Evolutionary conservation across 2,329 filamentous ascomycete species (phyloP).

Genomic region (Phaeosphaeria sp.): DNA sequence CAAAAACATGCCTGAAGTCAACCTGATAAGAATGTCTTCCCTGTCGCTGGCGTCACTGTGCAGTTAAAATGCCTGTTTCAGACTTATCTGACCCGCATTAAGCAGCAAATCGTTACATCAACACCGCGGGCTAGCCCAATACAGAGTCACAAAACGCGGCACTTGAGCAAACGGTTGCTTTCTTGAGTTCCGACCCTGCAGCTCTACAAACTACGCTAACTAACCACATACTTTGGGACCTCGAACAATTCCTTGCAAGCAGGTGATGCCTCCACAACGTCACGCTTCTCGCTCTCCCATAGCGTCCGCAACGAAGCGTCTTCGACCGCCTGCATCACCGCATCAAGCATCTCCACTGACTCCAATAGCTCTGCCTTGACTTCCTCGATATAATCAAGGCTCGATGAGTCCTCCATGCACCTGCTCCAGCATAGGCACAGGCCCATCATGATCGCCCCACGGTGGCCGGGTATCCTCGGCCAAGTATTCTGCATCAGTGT

Average conservation of each 20-base stretch:
- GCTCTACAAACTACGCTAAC: no score
- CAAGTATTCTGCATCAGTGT: constrained; percentile 69
- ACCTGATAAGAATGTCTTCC: not conserved
- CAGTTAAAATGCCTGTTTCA: not conserved
- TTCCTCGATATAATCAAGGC: constrained; percentile 13
- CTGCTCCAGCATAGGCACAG: constrained; percentile 52
- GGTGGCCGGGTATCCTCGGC: constrained; percentile 70
- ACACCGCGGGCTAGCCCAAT: not conserved
- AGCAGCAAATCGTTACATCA: not conserved
- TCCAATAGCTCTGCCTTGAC: constrained; percentile 29
- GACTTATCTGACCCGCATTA: not conserved
- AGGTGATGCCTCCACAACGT: constrained; percentile 9
- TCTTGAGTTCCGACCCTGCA: no score
- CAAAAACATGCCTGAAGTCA: not conserved
- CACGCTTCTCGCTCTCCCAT: constrained; percentile 25
- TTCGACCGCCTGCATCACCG: constrained; percentile 25
- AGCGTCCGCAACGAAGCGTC: constrained; percentile 5
- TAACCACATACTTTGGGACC: not conserved
- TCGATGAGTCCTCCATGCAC: constrained; percentile 28
- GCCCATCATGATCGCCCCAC: constrained; percentile 68
- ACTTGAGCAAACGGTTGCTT: not conserved
- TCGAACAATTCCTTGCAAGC: constrained; percentile 19
- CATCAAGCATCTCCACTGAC: constrained; percentile 34
- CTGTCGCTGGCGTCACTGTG: constrained; percentile 11
- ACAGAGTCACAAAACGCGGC: not conserved